These are phyloP conservation scores for Abortiporus biennis DNA, from an alignment of 1,284 basidiomycete species.

Conservation along the genomic window DNA sequence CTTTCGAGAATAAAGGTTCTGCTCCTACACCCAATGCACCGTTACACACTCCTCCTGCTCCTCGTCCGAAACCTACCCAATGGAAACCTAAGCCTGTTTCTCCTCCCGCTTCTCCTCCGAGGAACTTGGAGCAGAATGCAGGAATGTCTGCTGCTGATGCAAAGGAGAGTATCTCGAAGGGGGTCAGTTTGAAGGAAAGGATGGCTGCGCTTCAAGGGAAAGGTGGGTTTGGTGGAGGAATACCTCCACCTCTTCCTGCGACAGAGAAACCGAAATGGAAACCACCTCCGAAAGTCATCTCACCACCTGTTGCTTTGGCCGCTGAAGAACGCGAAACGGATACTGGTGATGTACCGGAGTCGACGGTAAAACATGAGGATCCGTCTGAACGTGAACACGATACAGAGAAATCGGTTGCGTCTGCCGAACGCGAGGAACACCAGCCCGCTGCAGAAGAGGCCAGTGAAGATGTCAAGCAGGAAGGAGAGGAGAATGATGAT, in stretches of 20 bases:
- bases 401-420: slow-evolving; percentile 32
- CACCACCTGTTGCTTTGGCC: slow-evolving; percentile 29
- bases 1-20: slow-evolving; percentile 62
- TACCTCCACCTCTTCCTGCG: slow-evolving; percentile 51
- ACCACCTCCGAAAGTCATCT: slow-evolving; percentile 43
- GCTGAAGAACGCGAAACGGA: slow-evolving; percentile 31
- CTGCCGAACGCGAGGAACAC: slow-evolving; percentile 30
- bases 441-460: slow-evolving; percentile 17
- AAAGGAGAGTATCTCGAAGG: slow-evolving; percentile 68
- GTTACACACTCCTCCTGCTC: slow-evolving; percentile 47
- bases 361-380: not conserved
- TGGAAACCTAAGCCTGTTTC: slow-evolving; percentile 64
- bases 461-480: slow-evolving; percentile 20
- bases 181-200: slow-evolving; percentile 79
- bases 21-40: slow-evolving; percentile 35
- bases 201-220: slow-evolving; percentile 87
- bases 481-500: slow-evolving; percentile 28
- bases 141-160: slow-evolving; percentile 83
- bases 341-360: slow-evolving; percentile 9
- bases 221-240: slow-evolving; percentile 63
- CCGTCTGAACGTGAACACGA: slow-evolving; percentile 19
- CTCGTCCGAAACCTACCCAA: slow-evolving; percentile 62
- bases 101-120: slow-evolving; percentile 37
- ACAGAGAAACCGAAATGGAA: slow-evolving; percentile 81
- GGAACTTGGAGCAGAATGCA: slow-evolving; percentile 14